A percentile compares a stretch with the other conserved stretches of the same genome.
Conservation (phyloP, 495 filamentous ascomycete genomes). For the Oidiodendron maius region DNA sequence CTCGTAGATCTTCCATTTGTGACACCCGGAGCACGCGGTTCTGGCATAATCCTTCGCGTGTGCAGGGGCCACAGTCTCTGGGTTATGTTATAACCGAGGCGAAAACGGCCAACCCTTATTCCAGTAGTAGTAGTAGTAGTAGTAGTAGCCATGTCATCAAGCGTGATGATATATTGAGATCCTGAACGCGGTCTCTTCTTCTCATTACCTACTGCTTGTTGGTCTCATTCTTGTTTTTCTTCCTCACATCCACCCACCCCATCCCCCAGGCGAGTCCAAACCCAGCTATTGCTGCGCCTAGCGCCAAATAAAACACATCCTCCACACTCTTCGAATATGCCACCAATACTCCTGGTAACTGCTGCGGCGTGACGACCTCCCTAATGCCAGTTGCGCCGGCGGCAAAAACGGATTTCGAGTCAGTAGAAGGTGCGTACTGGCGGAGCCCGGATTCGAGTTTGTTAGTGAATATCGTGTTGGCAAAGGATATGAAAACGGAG, state of each 20-base stretch:
- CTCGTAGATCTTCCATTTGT: too few species aligned
- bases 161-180: too few species aligned
- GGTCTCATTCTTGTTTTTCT: too few species aligned
- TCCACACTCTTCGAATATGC: constrained; percentile 37
- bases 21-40: too few species aligned
- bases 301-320: constrained; percentile 28
- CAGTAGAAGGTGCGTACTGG: constrained; percentile 24
- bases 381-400: constrained; percentile 31
- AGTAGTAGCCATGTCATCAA: too few species aligned
- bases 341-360: constrained; percentile 30
- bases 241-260: constrained; percentile 47
- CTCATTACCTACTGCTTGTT: too few species aligned
- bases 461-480: constrained; percentile 28
- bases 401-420: constrained; percentile 22
- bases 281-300: constrained; percentile 23
- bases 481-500: constrained; percentile 27
- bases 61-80: neutral
- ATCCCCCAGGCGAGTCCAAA: constrained; percentile 37
- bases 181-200: too few species aligned
- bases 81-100: constrained; percentile 2
- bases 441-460: constrained; percentile 17
- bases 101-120: constrained; percentile 23
- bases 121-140: too few species aligned
- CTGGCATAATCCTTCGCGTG: neutral
- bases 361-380: constrained; percentile 22